Base-by-base conservation (phyloP, 2,329 filamentous ascomycete species). In the Aspergillus flavus region DNA sequence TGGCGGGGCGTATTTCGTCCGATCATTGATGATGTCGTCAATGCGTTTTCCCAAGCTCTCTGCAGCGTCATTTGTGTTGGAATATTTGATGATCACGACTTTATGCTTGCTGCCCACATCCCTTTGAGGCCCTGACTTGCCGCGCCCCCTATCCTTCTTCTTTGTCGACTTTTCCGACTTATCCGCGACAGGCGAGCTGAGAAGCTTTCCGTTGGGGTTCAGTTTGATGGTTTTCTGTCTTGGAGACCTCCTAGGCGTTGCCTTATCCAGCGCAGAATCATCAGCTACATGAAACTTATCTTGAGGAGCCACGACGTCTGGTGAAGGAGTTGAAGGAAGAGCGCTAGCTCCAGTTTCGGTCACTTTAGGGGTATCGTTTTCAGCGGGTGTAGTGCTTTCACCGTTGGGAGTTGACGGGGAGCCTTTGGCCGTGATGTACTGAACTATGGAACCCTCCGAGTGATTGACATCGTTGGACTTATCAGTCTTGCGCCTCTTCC, bases 51-150 rank as follows among this genome's bases (percentile, higher is more conserved):
- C 90, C 32, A 91, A 74, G 0, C 78, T 77, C 36, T 75, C 71
- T 45, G 83, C 82, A 45, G 78, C 79, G 32, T 72, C 73, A 7
- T 79, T 73, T 61, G 86, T 83, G 5, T 70, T 72, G 2, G 85
- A 86, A 71, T 94, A 94, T 64, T 78, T 82, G 36, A 93, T 82
- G 14, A 79, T 78, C 2, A 88, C 83, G 6, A 91, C 3, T 55
- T 70, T 73, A 26, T 61, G 66, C 11, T 65, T 65, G n/a, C 21
- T 30, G 30, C 65, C 63, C 26, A 75, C 76, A 5, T 78, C 73
- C 45, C 80, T 79, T 16, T 70, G 23, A 65, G 75, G 65, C 69
- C 74, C 56, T 6, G 65, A 72, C 69, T 76, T 82, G 45, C 73
- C 72, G 48, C 77, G 73, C 66, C 76, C 79, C 45, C 65, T 72